phyloP scores from a whole-genome alignment of 768 basidiomycete genomes.

The Gymnopilus junonius region DNA sequence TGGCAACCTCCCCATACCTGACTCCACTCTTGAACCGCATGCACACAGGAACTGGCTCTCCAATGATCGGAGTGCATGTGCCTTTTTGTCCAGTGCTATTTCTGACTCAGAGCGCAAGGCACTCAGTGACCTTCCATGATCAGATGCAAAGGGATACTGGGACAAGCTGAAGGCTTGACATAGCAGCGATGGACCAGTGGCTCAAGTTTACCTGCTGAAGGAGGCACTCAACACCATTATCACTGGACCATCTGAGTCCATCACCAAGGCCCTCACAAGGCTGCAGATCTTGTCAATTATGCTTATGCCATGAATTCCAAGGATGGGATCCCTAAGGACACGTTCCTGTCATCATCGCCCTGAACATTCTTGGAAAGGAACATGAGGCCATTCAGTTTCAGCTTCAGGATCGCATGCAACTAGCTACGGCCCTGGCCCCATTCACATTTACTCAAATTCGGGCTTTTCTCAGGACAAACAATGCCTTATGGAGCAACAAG shows the following conservation, averaged over 20 bases:
- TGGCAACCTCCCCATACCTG: neutral
- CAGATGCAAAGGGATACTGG: constrained; percentile 10
- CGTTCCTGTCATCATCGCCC: neutral
- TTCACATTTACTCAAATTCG: constrained; percentile 2
- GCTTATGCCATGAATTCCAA: no score
- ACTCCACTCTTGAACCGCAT: neutral
- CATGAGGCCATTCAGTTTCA: constrained; percentile 3
- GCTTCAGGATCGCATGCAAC: constrained; percentile 9
- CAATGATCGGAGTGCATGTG: constrained; percentile 8
- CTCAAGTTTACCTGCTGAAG: constrained; percentile 18
- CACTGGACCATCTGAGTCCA: no score
- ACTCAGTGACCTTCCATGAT: neutral
- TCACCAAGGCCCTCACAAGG: no score
- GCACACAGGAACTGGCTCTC: constrained; percentile 15
- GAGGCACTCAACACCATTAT: no score
- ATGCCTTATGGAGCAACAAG: no score
- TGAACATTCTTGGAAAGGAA: constrained; percentile 3
- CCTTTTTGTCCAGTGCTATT: neutral
- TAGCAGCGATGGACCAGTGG: constrained; percentile 18
- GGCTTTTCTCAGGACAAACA: no score
- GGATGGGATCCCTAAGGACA: neutral
- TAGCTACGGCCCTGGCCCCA: neutral
- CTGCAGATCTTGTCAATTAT: no score
- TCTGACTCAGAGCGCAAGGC: neutral
- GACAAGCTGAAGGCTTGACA: constrained; percentile 5